Evolutionary conservation across 202 grass and related monocot genomes (phyloP).

Genomic region (Bolboschoenoplectus hybrid): DNA sequence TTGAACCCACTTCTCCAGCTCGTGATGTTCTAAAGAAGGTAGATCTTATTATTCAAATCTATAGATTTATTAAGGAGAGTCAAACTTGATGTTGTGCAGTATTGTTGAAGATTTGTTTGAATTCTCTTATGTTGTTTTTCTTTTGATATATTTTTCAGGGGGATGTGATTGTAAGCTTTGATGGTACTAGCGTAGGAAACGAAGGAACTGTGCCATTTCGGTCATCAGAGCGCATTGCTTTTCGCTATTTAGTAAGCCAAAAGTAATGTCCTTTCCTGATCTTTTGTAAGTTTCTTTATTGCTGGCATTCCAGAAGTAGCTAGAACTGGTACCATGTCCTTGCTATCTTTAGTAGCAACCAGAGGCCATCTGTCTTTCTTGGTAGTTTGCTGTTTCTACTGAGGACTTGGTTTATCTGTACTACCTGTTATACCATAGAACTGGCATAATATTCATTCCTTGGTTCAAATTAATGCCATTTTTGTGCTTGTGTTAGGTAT

Average conservation of each 20-base stretch:
- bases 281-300: slow-evolving; percentile 24
- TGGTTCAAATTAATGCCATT: slow-evolving; percentile 22
- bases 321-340: not conserved
- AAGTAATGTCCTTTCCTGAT: slow-evolving; percentile 60
- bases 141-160: slow-evolving; percentile 63
- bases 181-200: slow-evolving; percentile 72
- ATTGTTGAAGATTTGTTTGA: slow-evolving; percentile 20
- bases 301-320: not conserved
- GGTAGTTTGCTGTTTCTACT: not conserved
- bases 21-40: slow-evolving; percentile 77
- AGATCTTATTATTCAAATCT: slow-evolving; percentile 39
- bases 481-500: slow-evolving; percentile 61
- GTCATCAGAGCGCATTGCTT: slow-evolving; percentile 90
- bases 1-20: slow-evolving; percentile 92
- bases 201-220: slow-evolving; percentile 96
- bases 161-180: slow-evolving; percentile 97
- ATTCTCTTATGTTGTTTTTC: slow-evolving; percentile 22
- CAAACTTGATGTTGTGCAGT: slow-evolving; percentile 33
- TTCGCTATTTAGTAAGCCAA: slow-evolving; percentile 97
- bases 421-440: slow-evolving; percentile 1
- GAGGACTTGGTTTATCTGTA: not conserved
- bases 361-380: slow-evolving; percentile 15
- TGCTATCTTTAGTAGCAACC: not conserved
- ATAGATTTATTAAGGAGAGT: slow-evolving; percentile 42
- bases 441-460: not conserved